Percentiles rank a stretch among this genome's conserved stretches.
Conservation (phyloP, 305 asterid species). For the Fraxinus latifolia region DNA sequence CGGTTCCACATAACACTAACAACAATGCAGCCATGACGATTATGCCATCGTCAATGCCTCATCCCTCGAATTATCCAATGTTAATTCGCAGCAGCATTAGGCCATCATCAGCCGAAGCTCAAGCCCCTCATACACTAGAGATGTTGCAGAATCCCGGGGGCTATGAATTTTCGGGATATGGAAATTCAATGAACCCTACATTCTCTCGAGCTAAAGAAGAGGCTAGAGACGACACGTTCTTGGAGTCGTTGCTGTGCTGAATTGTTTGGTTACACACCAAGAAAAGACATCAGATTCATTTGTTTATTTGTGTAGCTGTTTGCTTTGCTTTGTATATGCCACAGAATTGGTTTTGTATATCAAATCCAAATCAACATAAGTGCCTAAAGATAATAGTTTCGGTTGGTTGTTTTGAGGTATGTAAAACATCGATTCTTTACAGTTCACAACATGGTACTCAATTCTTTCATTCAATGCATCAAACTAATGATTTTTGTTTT, state of each 20-base stretch:
- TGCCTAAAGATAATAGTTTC: not conserved
- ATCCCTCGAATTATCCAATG: constrained; percentile 34
- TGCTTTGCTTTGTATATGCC: constrained; percentile 22
- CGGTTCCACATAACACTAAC: constrained; percentile 22
- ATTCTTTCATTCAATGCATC: constrained; percentile 6
- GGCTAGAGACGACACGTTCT: constrained; percentile 38
- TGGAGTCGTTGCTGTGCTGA: constrained; percentile 51
- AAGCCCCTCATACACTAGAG: constrained; percentile 40
- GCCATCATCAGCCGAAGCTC: constrained; percentile 23
- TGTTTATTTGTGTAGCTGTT: constrained; percentile 27
- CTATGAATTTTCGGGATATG: constrained; percentile 36
- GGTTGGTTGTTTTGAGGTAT: not conserved
- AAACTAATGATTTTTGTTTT: too few species aligned
- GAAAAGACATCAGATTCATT: constrained; percentile 26
- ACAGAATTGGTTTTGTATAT: constrained; percentile 5
- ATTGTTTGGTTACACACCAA: not conserved
- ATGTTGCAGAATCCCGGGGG: constrained; percentile 41
- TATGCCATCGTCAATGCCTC: constrained; percentile 42
- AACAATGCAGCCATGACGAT: constrained; percentile 32
- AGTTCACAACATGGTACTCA: not conserved
- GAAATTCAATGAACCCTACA: constrained; percentile 27
- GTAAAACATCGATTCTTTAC: constrained; percentile 6
- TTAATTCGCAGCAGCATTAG: constrained; percentile 26
- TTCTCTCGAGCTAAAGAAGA: constrained; percentile 54
- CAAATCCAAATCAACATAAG: constrained; percentile 7